Percentiles rank a stretch among this genome's conserved stretches.
Conservation (phyloP, 345 rosid species). For the Combretum micranthum region DNA sequence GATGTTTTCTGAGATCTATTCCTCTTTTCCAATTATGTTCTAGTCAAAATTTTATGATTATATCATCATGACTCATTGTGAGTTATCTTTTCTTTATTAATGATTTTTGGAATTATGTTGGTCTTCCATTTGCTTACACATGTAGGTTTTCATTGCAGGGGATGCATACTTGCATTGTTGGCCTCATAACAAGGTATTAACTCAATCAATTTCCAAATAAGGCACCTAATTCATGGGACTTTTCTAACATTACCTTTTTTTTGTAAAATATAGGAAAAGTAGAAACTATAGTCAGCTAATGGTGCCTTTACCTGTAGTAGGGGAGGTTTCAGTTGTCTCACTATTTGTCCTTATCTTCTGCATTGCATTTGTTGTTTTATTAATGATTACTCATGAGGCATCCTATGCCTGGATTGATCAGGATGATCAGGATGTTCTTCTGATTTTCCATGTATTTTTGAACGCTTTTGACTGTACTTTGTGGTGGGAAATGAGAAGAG, state of each 20-base stretch:
- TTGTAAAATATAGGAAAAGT: constrained; percentile 37
- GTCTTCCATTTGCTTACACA: constrained; percentile 6
- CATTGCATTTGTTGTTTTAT: constrained; percentile 54
- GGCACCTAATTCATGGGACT: no score
- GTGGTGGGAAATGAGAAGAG: no score
- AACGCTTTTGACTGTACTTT: not conserved
- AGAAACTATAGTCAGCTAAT: constrained; percentile 43
- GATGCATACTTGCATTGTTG: constrained; percentile 72
- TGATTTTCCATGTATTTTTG: constrained; percentile 30
- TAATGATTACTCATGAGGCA: constrained; percentile 58
- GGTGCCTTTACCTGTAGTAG: constrained; percentile 56
- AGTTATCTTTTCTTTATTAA: not conserved
- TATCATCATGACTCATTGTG: no score
- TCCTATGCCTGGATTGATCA: constrained; percentile 92
- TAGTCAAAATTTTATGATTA: no score
- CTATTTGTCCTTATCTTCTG: constrained; percentile 50
- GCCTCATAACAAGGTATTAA: constrained; percentile 57
- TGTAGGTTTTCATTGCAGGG: constrained; percentile 54
- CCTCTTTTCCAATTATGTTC: no score
- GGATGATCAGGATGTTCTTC: constrained; percentile 93
- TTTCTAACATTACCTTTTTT: no score
- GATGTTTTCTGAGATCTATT: no score
- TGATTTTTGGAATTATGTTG: not conserved
- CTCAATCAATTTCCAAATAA: constrained; percentile 3
- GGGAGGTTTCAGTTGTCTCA: constrained; percentile 61